Conservation (phyloP, 2,329 filamentous ascomycete species). For the Chaetomiaceae sp. region DNA sequence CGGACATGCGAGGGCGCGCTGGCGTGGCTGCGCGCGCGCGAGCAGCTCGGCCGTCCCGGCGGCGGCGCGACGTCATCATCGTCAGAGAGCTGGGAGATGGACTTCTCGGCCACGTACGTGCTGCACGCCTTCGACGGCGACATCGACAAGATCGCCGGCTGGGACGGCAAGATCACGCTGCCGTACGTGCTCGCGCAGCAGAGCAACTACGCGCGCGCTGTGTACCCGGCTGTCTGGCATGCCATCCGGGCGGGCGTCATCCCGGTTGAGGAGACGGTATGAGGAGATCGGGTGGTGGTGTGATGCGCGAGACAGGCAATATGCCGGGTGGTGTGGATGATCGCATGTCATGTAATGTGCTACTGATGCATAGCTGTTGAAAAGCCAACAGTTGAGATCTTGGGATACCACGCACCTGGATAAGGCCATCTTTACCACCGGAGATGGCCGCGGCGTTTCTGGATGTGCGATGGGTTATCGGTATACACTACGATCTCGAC, state of each 20-base stretch:
- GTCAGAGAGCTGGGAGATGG: conserved; percentile 23
- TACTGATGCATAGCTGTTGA: no score
- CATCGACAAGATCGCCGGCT: conserved; percentile 11
- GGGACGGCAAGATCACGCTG: conserved; percentile 20
- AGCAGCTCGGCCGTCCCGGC: conserved; percentile 8
- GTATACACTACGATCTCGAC: no score
- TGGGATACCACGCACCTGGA: no score
- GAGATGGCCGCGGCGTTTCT: no score
- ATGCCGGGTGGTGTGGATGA: no score
- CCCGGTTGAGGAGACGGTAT: neutral
- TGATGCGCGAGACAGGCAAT: no score
- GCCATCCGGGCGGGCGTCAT: conserved; percentile 3
- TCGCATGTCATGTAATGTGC: no score
- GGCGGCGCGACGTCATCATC: no score
- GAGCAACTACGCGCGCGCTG: conserved; percentile 8
- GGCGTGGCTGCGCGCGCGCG: conserved; percentile 10
- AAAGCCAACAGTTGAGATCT: no score
- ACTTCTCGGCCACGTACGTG: conserved; percentile 25
- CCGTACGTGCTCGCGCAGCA: conserved; percentile 19
- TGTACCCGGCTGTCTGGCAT: conserved; percentile 8
- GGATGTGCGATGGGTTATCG: no score
- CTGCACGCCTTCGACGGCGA: conserved; percentile 23
- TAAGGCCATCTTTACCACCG: no score
- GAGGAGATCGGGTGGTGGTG: no score
- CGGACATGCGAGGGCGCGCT: conserved; percentile 15